Evolutionary conservation across 768 basidiomycete species (phyloP).

Genomic region (Hygrophorus russula): DNA sequence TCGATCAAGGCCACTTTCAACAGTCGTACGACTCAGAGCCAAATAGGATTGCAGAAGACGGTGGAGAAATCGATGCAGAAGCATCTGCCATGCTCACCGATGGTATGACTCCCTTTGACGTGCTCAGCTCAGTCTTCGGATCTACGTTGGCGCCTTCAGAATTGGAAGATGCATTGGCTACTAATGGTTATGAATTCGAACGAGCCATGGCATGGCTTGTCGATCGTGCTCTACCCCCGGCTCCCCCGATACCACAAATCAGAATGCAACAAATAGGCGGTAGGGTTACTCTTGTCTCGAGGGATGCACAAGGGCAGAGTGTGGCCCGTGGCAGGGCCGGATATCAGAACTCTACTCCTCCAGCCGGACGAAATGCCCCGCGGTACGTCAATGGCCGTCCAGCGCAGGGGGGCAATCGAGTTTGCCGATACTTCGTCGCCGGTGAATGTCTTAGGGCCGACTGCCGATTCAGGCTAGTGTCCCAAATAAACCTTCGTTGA

Average conservation of each 20-base stretch:
- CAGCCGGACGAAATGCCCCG: constrained; percentile 20
- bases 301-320: constrained; percentile 32
- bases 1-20: constrained; percentile 17
- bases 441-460: constrained; percentile 94
- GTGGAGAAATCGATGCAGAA: constrained; percentile 32
- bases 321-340: constrained; percentile 27
- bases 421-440: constrained; percentile 93
- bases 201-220: constrained; percentile 91
- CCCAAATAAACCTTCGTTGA: neutral
- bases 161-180: constrained; percentile 83
- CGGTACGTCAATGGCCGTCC: constrained; percentile 47
- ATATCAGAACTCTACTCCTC: constrained; percentile 18
- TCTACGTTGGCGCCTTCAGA: constrained; percentile 83
- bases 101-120: constrained; percentile 97
- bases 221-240: constrained; percentile 49
- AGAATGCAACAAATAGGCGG: constrained; percentile 54
- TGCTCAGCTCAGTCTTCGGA: constrained; percentile 88
- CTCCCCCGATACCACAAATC: constrained; percentile 32
- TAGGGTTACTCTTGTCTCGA: constrained; percentile 54
- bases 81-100: constrained; percentile 58
- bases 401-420: constrained; percentile 54
- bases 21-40: constrained; percentile 14
- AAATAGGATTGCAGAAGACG: constrained; percentile 15
- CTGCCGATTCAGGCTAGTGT: constrained; percentile 87
- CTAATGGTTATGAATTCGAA: constrained; percentile 92